Evolutionary conservation across 345 rosid genomes (phyloP), one percentile per base, ranked within the genome.

Genomic region (Raphanus raphanistrum): DNA sequence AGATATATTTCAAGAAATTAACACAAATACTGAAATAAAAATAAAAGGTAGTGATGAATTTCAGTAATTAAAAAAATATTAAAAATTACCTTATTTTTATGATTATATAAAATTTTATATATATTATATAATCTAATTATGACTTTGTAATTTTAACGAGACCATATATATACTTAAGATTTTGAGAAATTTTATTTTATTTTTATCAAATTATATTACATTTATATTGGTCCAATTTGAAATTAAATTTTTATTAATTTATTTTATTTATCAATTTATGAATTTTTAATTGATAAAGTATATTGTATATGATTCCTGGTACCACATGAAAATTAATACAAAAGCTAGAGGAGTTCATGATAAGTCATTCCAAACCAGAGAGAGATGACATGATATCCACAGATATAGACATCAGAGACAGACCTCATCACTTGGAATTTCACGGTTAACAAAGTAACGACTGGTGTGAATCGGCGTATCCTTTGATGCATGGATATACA

Each of bases 401-500:
- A 73, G 1, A 52, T 61, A 74, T 13, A 52, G 8, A 73, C 36
- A 50, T 38, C 21, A 68, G 52, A 35, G 59, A 76, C 76, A 43
- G 3, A 92, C 98, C 98, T 88, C 87, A 21, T 86, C 87, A 68
- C 98, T 89, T 70, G 85, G 88, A 66, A 91, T 84, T 62, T 93
- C 98, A 66, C 85, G 85, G 83, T 91, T 84, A 16, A 83, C 26
- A 70, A 93, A 93, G 86, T 89, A 91, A 21, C 85, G 92, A 83
- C 97, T 93, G 45, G 80, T 75, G 84, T 89, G 97, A 55, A 91
- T 85, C 27, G 97, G 92, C 48, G 85, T 89, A 73, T 82, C 88
- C 83, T 77, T 91, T 41, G 98, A 91, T 52, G 98, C 90, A 84
- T 93, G 98, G 31, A 93, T 83, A 84, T 87, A 93, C 32, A 91